These are phyloP conservation scores for Calonectria pauciramosa DNA, from an alignment of 2,329 filamentous ascomycete genomes.

Conservation along the genomic window DNA sequence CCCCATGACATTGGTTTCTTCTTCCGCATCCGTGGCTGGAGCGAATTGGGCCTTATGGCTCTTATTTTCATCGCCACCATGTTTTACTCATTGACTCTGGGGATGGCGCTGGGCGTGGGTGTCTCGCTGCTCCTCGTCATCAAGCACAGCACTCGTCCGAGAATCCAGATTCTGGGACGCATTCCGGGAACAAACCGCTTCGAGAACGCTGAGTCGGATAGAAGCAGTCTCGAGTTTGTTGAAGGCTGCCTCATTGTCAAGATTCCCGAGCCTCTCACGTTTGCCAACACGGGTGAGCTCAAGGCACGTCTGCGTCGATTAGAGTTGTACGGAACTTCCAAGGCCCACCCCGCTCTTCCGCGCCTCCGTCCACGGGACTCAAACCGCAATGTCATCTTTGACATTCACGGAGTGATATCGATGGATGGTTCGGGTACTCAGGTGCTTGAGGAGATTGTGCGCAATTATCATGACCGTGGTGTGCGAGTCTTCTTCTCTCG, in stretches of 20 bases:
- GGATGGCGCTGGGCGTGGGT: constrained; percentile 94
- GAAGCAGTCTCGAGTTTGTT: constrained; percentile 84
- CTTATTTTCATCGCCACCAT: constrained; percentile 93
- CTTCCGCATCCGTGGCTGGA: constrained; percentile 85
- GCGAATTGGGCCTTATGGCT: constrained; percentile 87
- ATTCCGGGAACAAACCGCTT: constrained; percentile 87
- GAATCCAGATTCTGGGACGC: constrained; percentile 95
- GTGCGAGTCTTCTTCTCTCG: constrained; percentile 83
- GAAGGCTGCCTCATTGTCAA: constrained; percentile 96
- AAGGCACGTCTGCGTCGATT: constrained; percentile 86
- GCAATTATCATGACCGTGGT: constrained; percentile 80
- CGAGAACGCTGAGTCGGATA: constrained; percentile 84
- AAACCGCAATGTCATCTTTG: constrained; percentile 94
- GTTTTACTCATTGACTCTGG: constrained; percentile 93
- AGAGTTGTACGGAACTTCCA: constrained; percentile 89
- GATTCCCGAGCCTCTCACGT: constrained; percentile 96
- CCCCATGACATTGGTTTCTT: constrained; percentile 95
- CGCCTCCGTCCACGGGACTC: constrained; percentile 81
- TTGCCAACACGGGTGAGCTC: constrained; percentile 95
- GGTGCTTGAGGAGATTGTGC: constrained; percentile 90
- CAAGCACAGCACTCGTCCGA: constrained; percentile 88
- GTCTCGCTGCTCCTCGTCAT: constrained; percentile 92
- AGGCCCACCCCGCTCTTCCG: constrained; percentile 89
- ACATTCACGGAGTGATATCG: constrained; percentile 96
- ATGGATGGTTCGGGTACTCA: constrained; percentile 95